Base-by-base conservation (phyloP, 805 yeast genomes). In the Suhomyces tanzawaensis region DNA sequence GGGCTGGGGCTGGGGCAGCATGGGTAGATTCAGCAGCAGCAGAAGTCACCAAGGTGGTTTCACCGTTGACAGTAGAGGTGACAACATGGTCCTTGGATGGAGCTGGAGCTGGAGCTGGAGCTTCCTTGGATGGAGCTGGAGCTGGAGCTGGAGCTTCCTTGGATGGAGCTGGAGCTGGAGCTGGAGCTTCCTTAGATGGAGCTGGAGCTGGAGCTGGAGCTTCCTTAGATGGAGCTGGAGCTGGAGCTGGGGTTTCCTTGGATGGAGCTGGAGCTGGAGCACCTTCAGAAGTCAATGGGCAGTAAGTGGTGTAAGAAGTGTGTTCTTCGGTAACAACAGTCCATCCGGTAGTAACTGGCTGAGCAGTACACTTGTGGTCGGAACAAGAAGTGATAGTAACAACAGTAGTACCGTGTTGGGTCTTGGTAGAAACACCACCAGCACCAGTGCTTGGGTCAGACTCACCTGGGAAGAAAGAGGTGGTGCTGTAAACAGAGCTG, bases 301-400 rank as follows among this genome's bases (percentile, higher is more conserved):
- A 60, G 62, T 55, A 60, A 29, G 66, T 60, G 51, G 65, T 60
- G 60, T 58, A 60, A 25, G 47, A 45, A 32, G 66, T 58, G 34
- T 45, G 47, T 34, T 51, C 48, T 39, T 53, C 55, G 41, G 64
- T 62, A 42, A 62, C 57, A 34, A 67, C 61, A 49, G 66, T 62
- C 29, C 61, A 42, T 53, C 67, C 68, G 33, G 69, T 64, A 47
- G 67, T 62, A 14, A 40, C 45, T 31, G 55, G 45, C 12, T 37
- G 42, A 13, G 29, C 41, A 9, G 39, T 16, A 44, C 72, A 65
- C 29, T 39, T 47, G 55, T 60, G 39, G 42, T 55, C 55, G 14
- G 58, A 46, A 49, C 72, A 66, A 36, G 66, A 55, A 37, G 70
- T 60, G 44, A 60, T 52, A 44, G 67, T 63, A 33, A 62, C 42